phyloP scores from a whole-genome alignment of 2,329 filamentous ascomycete species.

The Fusarium sp. region DNA sequence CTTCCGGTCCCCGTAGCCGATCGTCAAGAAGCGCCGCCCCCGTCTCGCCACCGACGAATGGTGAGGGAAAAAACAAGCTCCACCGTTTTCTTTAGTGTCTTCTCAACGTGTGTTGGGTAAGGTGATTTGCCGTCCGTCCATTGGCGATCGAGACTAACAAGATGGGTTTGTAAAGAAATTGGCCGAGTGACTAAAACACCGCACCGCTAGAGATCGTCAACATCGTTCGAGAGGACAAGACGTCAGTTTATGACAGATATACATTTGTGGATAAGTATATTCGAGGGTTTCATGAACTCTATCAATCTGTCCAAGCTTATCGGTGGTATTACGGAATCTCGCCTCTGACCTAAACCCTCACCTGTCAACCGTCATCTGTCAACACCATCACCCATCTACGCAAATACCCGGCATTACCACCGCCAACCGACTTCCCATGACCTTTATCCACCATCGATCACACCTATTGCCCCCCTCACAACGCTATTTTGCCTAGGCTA shows the following conservation, averaged over 20 bases:
- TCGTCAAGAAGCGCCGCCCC: conserved; percentile 19
- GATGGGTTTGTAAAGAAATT: conserved; percentile 7
- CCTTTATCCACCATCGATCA: conserved; percentile 16
- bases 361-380: neutral
- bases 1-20: conserved; percentile 16
- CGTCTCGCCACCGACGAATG: conserved; percentile 9
- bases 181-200: conserved; percentile 13
- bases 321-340: neutral
- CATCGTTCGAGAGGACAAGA: conserved; percentile 18
- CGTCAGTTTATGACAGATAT: neutral
- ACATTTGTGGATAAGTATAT: neutral
- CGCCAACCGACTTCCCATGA: neutral
- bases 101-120: conserved; percentile 23
- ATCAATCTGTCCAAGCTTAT: neutral
- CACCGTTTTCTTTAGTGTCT: conserved; percentile 16
- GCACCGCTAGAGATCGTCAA: conserved; percentile 29
- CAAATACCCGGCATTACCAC: conserved; percentile 1
- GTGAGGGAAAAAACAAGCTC: conserved; percentile 3
- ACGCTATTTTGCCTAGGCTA: conserved; percentile 45
- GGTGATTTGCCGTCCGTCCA: conserved; percentile 18
- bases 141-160: conserved; percentile 29
- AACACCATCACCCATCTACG: neutral
- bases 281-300: neutral
- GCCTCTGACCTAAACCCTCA: neutral
- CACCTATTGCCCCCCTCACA: conserved; percentile 11